These are phyloP conservation scores for Phialemoniopsis sp. DNA, from an alignment of 2,329 filamentous ascomycete genomes.

Conservation along the genomic window DNA sequence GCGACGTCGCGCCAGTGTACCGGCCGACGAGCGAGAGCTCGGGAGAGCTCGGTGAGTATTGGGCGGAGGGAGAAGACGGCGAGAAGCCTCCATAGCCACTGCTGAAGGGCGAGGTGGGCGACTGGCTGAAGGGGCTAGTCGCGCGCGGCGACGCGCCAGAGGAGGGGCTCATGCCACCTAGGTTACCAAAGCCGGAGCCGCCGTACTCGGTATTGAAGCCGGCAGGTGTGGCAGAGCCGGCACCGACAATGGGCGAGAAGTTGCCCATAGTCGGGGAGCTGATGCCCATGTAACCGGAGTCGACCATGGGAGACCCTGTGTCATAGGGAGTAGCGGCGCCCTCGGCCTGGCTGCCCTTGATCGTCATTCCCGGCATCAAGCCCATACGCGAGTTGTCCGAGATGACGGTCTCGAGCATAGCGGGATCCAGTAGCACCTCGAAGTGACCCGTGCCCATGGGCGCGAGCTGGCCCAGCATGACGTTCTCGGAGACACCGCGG, in stretches of 20 bases:
- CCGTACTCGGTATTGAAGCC: conserved; percentile 63
- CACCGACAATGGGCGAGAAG: conserved; percentile 74
- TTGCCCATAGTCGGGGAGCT: conserved; percentile 60
- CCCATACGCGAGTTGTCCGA: conserved; percentile 86
- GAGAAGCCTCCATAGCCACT: conserved; percentile 60
- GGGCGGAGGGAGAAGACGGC: conserved; percentile 69
- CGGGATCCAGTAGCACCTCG: conserved; percentile 86
- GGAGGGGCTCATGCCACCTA: conserved; percentile 60
- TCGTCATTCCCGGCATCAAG: conserved; percentile 73
- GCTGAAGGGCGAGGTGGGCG: conserved; percentile 61
- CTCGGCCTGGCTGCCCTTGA: conserved; percentile 70
- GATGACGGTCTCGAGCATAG: conserved; percentile 93
- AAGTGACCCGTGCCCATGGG: conserved; percentile 97
- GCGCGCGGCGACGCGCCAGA: conserved; percentile 63
- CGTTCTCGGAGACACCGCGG: conserved; percentile 95
- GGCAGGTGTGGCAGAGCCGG: conserved; percentile 66
- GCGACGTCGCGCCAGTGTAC: conserved; percentile 46
- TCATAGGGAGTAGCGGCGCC: conserved; percentile 96
- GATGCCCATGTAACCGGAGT: conserved; percentile 56
- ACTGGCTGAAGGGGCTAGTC: conserved; percentile 74
- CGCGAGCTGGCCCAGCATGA: conserved; percentile 96
- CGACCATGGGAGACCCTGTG: conserved; percentile 72
- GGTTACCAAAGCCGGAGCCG: conserved; percentile 39
- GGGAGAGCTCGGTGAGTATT: conserved; percentile 75
- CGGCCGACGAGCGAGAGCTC: conserved; percentile 50